Percentiles rank a stretch among this genome's conserved stretches.
phyloP scores from a whole-genome alignment of 78 protist genomes.

The slime mould (Dictyostelium discoideum) region DNA sequence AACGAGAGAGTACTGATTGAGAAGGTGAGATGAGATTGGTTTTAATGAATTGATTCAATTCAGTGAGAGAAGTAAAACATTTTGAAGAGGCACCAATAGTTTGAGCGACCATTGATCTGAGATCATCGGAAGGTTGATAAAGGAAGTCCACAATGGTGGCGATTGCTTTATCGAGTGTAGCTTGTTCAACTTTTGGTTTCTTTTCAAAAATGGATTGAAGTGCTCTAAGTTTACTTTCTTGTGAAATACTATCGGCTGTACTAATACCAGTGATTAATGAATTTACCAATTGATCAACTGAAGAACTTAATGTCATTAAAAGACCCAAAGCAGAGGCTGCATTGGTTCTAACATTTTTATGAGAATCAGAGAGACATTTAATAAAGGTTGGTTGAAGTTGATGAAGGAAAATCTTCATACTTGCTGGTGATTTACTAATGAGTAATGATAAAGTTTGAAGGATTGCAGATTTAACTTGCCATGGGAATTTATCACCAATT shows the following conservation, averaged over 20 bases:
- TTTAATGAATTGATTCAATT: constrained; percentile 42
- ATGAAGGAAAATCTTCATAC: constrained; percentile 92
- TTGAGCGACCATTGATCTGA: constrained; percentile 33
- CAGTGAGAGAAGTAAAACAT: constrained; percentile 6
- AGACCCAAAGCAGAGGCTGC: constrained; percentile 85
- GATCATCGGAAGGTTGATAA: constrained; percentile 45
- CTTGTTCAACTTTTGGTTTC: constrained; percentile 82
- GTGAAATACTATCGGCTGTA: constrained; percentile 44
- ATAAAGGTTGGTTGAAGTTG: constrained; percentile 95
- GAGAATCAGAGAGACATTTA: constrained; percentile 85
- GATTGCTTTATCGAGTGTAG: constrained; percentile 54
- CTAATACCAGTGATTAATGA: constrained; percentile 68
- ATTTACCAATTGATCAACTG: constrained; percentile 86
- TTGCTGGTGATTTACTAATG: constrained; percentile 68
- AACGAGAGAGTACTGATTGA: constrained; percentile 41
- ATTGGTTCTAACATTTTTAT: constrained; percentile 63
- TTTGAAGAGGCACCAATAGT: constrained; percentile 67
- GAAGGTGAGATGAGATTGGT: constrained; percentile 35
- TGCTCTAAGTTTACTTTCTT: constrained; percentile 77
- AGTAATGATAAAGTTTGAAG: constrained; percentile 83
- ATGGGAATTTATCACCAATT: constrained; percentile 90
- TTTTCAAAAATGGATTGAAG: constrained; percentile 73
- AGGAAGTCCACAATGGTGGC: constrained; percentile 37
- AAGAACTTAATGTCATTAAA: constrained; percentile 75
- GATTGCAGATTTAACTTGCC: constrained; percentile 85